phyloP scores from a whole-genome alignment of 345 rosid species.

The Euclidium syriacum region DNA sequence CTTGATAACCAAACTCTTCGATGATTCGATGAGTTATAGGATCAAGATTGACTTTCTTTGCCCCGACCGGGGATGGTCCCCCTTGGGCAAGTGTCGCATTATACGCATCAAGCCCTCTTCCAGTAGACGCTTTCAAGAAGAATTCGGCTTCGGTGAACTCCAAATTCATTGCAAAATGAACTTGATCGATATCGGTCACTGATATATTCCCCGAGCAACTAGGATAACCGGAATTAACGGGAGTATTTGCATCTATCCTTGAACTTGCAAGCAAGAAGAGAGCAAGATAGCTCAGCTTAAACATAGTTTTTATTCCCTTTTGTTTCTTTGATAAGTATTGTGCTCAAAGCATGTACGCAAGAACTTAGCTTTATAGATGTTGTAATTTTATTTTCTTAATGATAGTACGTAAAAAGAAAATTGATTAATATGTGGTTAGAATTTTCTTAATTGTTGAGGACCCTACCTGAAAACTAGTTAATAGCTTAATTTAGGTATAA shows the following conservation, averaged over 20 bases:
- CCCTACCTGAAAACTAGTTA: neutral
- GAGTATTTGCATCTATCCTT: neutral
- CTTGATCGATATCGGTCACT: conserved; percentile 41
- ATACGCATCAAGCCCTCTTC: conserved; percentile 46
- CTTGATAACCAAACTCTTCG: conserved; percentile 61
- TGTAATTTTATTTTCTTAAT: neutral
- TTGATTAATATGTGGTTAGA: neutral
- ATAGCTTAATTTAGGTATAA: conserved; percentile 4
- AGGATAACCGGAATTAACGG: neutral
- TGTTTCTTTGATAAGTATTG: neutral
- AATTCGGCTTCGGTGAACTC: conserved; percentile 61
- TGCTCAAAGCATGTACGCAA: conserved; percentile 5
- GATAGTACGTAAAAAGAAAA: neutral
- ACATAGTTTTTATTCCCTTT: conserved; percentile 9
- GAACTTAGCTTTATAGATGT: conserved; percentile 18
- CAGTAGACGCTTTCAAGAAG: conserved; percentile 47
- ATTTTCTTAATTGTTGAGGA: neutral
- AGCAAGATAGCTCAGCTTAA: neutral
- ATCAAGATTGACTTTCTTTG: conserved; percentile 51
- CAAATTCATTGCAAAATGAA: conserved; percentile 53
- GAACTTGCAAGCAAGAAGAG: conserved; percentile 8
- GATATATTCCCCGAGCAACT: conserved; percentile 17
- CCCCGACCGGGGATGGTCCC: conserved; percentile 56
- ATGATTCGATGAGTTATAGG: conserved; percentile 34
- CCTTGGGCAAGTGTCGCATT: conserved; percentile 42